Conservation (phyloP, 169 alveolate genomes). For the Babesia caballi region DNA sequence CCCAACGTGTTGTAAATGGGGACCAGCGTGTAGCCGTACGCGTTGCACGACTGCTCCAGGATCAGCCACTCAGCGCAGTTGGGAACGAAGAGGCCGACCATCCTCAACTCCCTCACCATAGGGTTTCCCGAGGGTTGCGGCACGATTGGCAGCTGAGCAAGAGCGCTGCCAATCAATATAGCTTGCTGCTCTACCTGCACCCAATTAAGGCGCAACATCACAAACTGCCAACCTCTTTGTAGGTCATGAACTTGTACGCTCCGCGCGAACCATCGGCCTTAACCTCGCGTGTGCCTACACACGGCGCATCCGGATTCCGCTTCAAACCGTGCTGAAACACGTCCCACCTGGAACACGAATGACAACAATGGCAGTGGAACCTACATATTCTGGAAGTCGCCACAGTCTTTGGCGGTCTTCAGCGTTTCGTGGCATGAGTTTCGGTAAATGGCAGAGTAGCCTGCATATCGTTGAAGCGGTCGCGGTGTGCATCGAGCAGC, state of each 20-base stretch:
- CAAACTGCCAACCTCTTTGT: constrained; percentile 27
- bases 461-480: neutral
- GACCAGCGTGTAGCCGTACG: constrained; percentile 77
- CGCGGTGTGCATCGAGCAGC: neutral
- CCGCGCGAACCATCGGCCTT: constrained; percentile 44
- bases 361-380: neutral
- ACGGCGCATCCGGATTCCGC: constrained; percentile 61
- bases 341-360: constrained; percentile 43
- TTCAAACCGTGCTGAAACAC: constrained; percentile 50
- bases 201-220: neutral
- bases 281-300: constrained; percentile 41
- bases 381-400: constrained; percentile 36
- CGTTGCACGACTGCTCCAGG: constrained; percentile 78
- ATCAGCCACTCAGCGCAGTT: constrained; percentile 80
- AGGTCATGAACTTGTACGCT: constrained; percentile 45
- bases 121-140: constrained; percentile 31
- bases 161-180: constrained; percentile 43
- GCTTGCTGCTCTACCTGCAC: constrained; percentile 25
- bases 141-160: constrained; percentile 14
- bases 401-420: constrained; percentile 14
- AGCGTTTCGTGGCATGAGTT: constrained; percentile 23
- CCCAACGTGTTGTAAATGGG: constrained; percentile 83
- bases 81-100: constrained; percentile 71
- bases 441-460: constrained; percentile 31
- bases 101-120: constrained; percentile 2